phyloP scores from a whole-genome alignment of 176 grass and related monocot genomes.

The Carex cristatella region DNA sequence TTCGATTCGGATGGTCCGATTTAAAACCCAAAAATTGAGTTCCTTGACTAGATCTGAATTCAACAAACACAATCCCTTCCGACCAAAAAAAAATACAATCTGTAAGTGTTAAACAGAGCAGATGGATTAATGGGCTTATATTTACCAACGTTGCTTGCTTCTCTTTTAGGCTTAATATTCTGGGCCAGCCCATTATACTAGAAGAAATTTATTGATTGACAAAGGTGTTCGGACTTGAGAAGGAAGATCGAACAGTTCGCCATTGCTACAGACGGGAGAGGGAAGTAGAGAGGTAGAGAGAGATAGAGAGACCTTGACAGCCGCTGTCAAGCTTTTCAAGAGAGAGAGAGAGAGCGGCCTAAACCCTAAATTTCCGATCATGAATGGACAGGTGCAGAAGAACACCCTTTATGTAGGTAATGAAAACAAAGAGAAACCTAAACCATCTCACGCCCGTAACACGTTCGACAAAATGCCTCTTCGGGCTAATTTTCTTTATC shows the following conservation, averaged over 20 bases:
- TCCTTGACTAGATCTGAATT: too few species aligned
- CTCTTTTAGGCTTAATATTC: background rate
- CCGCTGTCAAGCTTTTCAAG: too few species aligned
- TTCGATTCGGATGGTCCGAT: too few species aligned
- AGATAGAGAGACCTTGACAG: background rate
- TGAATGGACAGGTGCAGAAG: slow-evolving; percentile 85
- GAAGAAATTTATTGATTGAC: background rate
- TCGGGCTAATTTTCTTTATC: background rate
- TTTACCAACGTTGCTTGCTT: too few species aligned
- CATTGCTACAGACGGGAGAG: background rate
- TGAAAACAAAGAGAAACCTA: background rate
- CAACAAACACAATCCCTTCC: too few species aligned
- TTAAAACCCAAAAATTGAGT: too few species aligned
- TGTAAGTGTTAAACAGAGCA: background rate
- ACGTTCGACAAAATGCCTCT: slow-evolving; percentile 51
- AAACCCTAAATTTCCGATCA: slow-evolving; percentile 21
- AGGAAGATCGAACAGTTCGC: slow-evolving; percentile 6
- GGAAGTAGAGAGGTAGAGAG: background rate
- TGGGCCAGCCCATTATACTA: background rate
- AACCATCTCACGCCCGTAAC: background rate
- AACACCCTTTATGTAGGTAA: slow-evolving; percentile 96
- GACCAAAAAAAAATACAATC: too few species aligned
- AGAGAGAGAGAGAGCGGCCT: background rate
- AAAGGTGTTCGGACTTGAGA: background rate
- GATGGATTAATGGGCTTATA: background rate